These are phyloP conservation scores for Hypoxylon sp. DNA, from an alignment of 2,329 filamentous ascomycete genomes.

Conservation along the genomic window DNA sequence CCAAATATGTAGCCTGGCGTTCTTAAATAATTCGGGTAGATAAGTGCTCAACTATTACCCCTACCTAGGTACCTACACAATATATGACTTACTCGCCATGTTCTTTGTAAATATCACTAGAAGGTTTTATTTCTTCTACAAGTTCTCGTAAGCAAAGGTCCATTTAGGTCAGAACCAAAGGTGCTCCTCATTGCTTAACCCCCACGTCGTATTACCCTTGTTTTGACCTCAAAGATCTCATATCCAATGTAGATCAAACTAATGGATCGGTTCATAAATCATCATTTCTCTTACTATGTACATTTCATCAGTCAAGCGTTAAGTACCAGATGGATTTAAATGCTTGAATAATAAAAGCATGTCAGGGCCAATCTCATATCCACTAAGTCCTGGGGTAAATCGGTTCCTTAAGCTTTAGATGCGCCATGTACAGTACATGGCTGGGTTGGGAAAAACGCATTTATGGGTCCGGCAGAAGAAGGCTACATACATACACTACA, in stretches of 20 bases:
- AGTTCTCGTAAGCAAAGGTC: not conserved
- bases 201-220: slow-evolving; percentile 43
- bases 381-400: slow-evolving; percentile 28
- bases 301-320: slow-evolving; percentile 27
- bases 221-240: slow-evolving; percentile 35
- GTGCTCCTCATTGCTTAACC: slow-evolving; percentile 23
- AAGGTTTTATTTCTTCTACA: slow-evolving; percentile 10
- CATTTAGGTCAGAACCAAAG: slow-evolving; percentile 18
- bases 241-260: slow-evolving; percentile 41
- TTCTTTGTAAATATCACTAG: not conserved
- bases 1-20: no score
- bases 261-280: slow-evolving; percentile 32
- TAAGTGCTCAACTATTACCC: slow-evolving; percentile 11
- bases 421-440: slow-evolving; percentile 6
- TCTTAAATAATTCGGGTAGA: no score
- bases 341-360: slow-evolving; percentile 1
- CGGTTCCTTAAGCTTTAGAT: slow-evolving; percentile 7
- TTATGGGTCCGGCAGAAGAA: slow-evolving; percentile 25
- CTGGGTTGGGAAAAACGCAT: slow-evolving; percentile 8
- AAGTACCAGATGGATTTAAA: slow-evolving; percentile 12
- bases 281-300: slow-evolving; percentile 34
- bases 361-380: slow-evolving; percentile 24
- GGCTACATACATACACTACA: slow-evolving; percentile 6
- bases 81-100: not conserved
- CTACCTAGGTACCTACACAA: not conserved